phyloP scores from a whole-genome alignment of 2,329 filamentous ascomycete species.

The Cyclaneusma minus region DNA sequence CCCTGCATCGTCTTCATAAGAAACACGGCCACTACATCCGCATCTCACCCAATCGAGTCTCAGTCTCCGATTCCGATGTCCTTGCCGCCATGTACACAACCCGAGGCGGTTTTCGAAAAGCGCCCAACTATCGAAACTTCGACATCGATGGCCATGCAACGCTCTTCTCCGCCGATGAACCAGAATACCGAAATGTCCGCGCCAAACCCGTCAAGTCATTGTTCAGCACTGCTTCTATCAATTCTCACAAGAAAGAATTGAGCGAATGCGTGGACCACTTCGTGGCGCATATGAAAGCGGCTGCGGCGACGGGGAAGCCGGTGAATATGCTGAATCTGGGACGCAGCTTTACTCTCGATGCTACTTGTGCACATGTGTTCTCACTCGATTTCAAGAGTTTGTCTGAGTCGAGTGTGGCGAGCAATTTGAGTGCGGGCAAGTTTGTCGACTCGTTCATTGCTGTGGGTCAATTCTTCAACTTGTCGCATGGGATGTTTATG shows the following conservation, averaged over 20 bases:
- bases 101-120: constrained; percentile 36
- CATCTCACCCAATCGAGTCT: constrained; percentile 22
- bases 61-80: constrained; percentile 28
- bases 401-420: too few relatives aligned
- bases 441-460: constrained; percentile 40
- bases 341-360: constrained; percentile 34
- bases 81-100: constrained; percentile 32
- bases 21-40: too few relatives aligned
- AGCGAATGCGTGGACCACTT: constrained; percentile 26
- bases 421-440: too few relatives aligned
- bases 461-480: constrained; percentile 36
- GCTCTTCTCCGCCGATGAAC: constrained; percentile 32
- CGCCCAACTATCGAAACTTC: constrained; percentile 35
- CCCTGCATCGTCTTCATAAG: constrained; percentile 11
- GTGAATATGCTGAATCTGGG: constrained; percentile 33
- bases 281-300: constrained; percentile 24
- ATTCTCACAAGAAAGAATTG: constrained; percentile 22
- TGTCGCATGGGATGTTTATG: constrained; percentile 26
- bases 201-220: constrained; percentile 33
- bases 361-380: constrained; percentile 37
- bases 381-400: constrained; percentile 30
- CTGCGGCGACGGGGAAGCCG: constrained; percentile 12
- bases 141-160: constrained; percentile 37
- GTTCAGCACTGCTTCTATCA: constrained; percentile 30
- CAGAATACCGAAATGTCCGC: constrained; percentile 23